Evolutionary conservation across 164 flowering plant species (phyloP).

Genomic region (Kalanchoe fedtschenkoi): DNA sequence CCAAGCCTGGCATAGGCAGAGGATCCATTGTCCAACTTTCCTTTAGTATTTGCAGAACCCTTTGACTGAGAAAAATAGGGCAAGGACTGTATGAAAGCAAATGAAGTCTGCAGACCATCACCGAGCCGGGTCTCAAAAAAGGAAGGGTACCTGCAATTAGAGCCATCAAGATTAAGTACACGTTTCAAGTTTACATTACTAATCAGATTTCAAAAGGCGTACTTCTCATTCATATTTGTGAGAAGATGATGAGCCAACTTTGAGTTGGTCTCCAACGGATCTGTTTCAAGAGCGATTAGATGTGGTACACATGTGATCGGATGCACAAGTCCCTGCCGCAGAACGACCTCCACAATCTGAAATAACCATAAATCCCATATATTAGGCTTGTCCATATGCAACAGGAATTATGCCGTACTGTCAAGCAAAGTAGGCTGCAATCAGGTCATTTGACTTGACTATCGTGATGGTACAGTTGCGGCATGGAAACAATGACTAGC

Average conservation of each 20-base stretch:
- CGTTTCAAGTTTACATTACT: neutral
- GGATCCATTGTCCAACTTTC: constrained; percentile 44
- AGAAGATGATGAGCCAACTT: constrained; percentile 92
- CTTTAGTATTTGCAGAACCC: constrained; percentile 37
- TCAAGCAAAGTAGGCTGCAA: neutral
- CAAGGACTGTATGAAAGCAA: constrained; percentile 59
- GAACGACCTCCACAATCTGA: constrained; percentile 94
- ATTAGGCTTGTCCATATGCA: neutral
- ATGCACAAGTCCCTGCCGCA: constrained; percentile 98
- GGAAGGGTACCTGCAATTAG: constrained; percentile 67
- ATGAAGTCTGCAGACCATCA: constrained; percentile 97
- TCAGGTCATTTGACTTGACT: neutral
- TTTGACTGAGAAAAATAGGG: constrained; percentile 23
- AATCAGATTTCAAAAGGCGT: constrained; percentile 11
- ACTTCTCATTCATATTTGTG: constrained; percentile 98
- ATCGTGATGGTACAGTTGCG: neutral
- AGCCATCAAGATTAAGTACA: neutral
- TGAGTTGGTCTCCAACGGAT: constrained; percentile 70
- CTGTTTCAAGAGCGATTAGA: constrained; percentile 94
- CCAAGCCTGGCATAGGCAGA: constrained; percentile 63
- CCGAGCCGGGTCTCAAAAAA: constrained; percentile 95
- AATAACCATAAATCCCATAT: neutral
- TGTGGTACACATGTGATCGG: constrained; percentile 95
- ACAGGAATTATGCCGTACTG: neutral
- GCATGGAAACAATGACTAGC: neutral